Conservation (phyloP, 495 filamentous ascomycete genomes). For the Tuber indicum region DNA sequence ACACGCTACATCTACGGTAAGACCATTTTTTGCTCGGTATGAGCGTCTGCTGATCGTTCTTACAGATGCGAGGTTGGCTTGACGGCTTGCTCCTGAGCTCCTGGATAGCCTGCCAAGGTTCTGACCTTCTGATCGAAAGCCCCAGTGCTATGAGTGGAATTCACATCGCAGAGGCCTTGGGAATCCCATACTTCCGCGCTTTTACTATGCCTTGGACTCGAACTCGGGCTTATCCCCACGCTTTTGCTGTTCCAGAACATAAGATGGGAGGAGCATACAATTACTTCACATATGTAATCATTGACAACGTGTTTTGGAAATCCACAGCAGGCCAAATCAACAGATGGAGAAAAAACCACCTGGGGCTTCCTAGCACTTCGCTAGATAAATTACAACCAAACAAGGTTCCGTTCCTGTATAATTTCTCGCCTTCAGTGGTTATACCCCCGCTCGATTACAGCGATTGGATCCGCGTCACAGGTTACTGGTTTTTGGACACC, state of each 20-base stretch:
- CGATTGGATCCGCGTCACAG: constrained; percentile 94
- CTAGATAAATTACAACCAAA: constrained; percentile 91
- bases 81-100: constrained; percentile 79
- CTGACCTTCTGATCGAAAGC: constrained; percentile 86
- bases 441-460: constrained; percentile 89
- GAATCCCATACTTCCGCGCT: constrained; percentile 91
- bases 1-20: constrained; percentile 67
- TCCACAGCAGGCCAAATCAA: constrained; percentile 87
- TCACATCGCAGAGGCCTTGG: constrained; percentile 92
- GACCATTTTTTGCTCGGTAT: background rate
- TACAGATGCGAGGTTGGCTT: constrained; percentile 81
- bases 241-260: constrained; percentile 87
- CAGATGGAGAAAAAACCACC: constrained; percentile 74
- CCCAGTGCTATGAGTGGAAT: constrained; percentile 98
- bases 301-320: constrained; percentile 96
- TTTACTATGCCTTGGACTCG: constrained; percentile 99
- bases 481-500: constrained; percentile 92
- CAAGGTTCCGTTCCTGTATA: constrained; percentile 95
- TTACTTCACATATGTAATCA: constrained; percentile 91
- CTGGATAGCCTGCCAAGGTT: constrained; percentile 76
- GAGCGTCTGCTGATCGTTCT: background rate
- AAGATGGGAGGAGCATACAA: constrained; percentile 96
- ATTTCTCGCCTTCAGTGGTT: constrained; percentile 89
- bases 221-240: constrained; percentile 92
- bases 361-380: constrained; percentile 71